Evolutionary conservation across 2,329 filamentous ascomycete species (phyloP).

Genomic region (Davidsoniella australis): DNA sequence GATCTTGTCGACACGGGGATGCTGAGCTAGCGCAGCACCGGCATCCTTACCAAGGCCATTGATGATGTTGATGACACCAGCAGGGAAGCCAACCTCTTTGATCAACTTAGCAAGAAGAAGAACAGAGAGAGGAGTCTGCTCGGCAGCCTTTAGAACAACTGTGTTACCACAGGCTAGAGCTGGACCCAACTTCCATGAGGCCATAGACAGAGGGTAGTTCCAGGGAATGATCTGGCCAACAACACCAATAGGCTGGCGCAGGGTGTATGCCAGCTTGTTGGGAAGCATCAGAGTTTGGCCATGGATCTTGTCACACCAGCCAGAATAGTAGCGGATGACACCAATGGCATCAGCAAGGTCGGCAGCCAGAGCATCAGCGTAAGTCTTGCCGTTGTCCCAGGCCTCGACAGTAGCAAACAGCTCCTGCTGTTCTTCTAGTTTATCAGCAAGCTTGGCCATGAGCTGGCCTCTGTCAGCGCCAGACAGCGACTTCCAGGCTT

Average conservation of each 20-base stretch:
- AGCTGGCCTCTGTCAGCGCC: constrained; percentile 50
- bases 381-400: constrained; percentile 70
- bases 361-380: constrained; percentile 43
- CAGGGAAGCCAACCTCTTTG: constrained; percentile 53
- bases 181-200: constrained; percentile 38
- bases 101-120: constrained; percentile 45
- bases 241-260: constrained; percentile 62
- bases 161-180: constrained; percentile 41
- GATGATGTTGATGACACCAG: constrained; percentile 55
- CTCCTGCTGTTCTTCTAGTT: constrained; percentile 47
- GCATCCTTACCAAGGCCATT: constrained; percentile 48
- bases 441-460: constrained; percentile 51
- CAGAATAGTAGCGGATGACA: constrained; percentile 57
- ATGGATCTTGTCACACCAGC: constrained; percentile 64
- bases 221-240: constrained; percentile 64
- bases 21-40: constrained; percentile 45
- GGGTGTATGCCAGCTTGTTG: constrained; percentile 57
- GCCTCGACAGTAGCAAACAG: constrained; percentile 41
- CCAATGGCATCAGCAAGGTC: constrained; percentile 35
- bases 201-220: constrained; percentile 67
- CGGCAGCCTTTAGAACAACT: constrained; percentile 40
- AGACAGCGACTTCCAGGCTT: constrained; percentile 51
- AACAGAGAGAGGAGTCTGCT: constrained; percentile 43
- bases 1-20: constrained; percentile 50
- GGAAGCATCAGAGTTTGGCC: constrained; percentile 60